Conservation (phyloP, 2,329 filamentous ascomycete genomes). For the Davidsoniella eucalypti region DNA sequence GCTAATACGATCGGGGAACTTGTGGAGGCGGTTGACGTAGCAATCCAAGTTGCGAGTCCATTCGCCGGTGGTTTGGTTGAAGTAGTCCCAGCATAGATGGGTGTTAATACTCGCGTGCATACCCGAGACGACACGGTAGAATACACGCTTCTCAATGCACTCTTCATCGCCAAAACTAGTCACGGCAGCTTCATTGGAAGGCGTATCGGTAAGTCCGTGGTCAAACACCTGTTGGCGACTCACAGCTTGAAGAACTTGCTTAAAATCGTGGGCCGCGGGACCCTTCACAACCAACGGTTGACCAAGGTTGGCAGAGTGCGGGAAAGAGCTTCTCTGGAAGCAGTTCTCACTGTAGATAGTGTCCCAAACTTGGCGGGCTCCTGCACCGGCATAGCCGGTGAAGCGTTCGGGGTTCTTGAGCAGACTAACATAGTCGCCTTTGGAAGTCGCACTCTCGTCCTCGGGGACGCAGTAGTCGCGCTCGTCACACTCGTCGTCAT, state of each 20-base stretch:
- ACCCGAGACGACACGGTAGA: constrained; percentile 84
- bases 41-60: constrained; percentile 86
- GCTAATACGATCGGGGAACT: constrained; percentile 75
- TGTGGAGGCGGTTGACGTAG: constrained; percentile 74
- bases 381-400: constrained; percentile 77
- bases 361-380: constrained; percentile 84
- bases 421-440: constrained; percentile 53
- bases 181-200: constrained; percentile 36
- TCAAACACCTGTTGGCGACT: constrained; percentile 45
- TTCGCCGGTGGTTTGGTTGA: constrained; percentile 85
- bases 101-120: constrained; percentile 98
- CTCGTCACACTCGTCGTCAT: constrained; percentile 92
- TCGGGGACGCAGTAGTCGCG: constrained; percentile 94
- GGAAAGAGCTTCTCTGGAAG: constrained; percentile 56
- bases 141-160: constrained; percentile 96
- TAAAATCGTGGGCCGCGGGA: constrained; percentile 43
- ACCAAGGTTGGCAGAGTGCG: constrained; percentile 39
- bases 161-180: constrained; percentile 71
- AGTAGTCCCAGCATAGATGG: constrained; percentile 87
- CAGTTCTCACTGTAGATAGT: constrained; percentile 96
- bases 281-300: constrained; percentile 23
- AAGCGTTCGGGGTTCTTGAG: constrained; percentile 35
- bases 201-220: constrained; percentile 27
- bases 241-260: constrained; percentile 41
- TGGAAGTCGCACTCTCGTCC: constrained; percentile 69